phyloP scores from a whole-genome alignment of 129 eudicot genomes.

The Arctium minus region DNA sequence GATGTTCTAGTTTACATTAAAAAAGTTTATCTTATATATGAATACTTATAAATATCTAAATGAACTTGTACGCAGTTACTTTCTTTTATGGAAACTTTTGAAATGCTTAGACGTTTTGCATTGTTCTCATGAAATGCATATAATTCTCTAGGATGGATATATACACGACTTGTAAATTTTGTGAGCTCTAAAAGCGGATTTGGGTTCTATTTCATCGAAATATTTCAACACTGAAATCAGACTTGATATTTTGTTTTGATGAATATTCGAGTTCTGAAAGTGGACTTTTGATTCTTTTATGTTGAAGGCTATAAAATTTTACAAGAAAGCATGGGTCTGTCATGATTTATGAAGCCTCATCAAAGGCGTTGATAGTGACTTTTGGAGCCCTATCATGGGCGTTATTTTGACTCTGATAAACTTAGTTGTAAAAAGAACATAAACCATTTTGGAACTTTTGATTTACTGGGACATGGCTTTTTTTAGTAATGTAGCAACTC shows the following conservation, averaged over 20 bases:
- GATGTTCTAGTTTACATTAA: background rate
- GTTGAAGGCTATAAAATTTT: background rate
- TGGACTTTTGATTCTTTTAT: background rate
- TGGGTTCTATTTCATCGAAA: no score
- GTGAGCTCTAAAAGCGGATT: background rate
- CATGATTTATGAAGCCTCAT: background rate
- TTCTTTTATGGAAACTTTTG: background rate
- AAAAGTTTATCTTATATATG: background rate
- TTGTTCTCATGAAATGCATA: background rate
- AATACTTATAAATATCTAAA: background rate
- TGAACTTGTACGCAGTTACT: background rate
- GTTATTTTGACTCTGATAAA: background rate
- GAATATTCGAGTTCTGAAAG: background rate
- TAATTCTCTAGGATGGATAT: background rate
- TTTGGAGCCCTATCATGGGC: background rate
- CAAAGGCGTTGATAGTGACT: background rate
- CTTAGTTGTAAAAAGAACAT: background rate
- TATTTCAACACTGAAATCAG: background rate
- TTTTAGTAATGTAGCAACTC: background rate
- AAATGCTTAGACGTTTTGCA: background rate
- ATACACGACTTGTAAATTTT: background rate
- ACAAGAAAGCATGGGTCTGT: background rate
- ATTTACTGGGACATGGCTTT: background rate
- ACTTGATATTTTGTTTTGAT: background rate
- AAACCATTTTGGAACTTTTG: conserved; percentile 1